Evolutionary conservation across 2,329 filamentous ascomycete genomes (phyloP).

Genomic region (Fusarium coffeatum): DNA sequence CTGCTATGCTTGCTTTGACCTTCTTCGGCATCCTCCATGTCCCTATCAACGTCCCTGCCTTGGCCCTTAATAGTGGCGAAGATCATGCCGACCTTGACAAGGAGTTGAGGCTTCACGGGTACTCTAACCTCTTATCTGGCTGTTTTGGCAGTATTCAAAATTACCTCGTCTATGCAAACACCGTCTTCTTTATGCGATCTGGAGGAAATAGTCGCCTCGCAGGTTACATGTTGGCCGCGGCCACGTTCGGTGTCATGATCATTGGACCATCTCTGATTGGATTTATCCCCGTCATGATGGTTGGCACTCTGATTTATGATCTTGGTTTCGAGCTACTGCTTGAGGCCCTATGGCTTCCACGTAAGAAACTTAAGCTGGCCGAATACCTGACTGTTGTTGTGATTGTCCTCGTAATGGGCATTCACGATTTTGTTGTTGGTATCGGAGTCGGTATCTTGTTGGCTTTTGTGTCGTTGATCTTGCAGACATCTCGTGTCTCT

Average conservation of each 20-base stretch:
- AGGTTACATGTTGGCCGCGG: constrained; percentile 82
- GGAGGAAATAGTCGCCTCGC: constrained; percentile 89
- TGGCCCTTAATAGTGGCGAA: constrained; percentile 90
- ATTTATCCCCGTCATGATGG: constrained; percentile 96
- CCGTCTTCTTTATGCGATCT: constrained; percentile 93
- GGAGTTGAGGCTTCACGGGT: constrained; percentile 90
- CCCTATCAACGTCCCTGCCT: constrained; percentile 95
- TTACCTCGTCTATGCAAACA: constrained; percentile 97
- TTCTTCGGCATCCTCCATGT: constrained; percentile 98
- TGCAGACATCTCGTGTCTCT: constrained; percentile 90
- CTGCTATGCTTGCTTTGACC: constrained; percentile 95
- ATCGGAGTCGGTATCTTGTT: constrained; percentile 92
- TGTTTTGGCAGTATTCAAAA: constrained; percentile 91
- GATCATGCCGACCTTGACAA: constrained; percentile 92
- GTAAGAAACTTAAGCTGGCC: constrained; percentile 84
- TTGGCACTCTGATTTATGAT: constrained; percentile 93
- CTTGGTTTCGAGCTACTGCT: constrained; percentile 91
- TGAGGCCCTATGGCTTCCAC: constrained; percentile 89
- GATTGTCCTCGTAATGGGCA: constrained; percentile 95
- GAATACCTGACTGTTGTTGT: constrained; percentile 91
- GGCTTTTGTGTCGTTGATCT: constrained; percentile 89
- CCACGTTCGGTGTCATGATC: constrained; percentile 85
- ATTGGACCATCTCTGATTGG: constrained; percentile 90
- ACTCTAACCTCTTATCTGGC: constrained; percentile 92
- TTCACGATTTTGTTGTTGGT: constrained; percentile 95